Conservation (phyloP, 768 basidiomycete species). For the Collybiopsis confluens region DNA sequence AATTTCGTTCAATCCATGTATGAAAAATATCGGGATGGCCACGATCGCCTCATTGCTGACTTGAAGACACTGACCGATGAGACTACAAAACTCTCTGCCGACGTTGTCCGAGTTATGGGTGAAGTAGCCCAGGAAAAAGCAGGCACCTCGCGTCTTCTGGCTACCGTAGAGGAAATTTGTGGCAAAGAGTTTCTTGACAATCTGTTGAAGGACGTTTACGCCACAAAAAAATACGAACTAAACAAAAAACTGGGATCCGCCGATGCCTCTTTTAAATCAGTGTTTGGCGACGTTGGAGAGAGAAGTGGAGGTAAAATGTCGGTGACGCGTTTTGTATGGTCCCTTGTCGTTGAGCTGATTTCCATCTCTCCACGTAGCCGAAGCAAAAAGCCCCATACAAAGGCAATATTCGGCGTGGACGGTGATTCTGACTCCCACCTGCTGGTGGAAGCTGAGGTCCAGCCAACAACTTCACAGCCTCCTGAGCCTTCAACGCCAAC, state of each 20-base stretch:
- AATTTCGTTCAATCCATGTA: neutral
- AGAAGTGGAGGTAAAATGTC: neutral
- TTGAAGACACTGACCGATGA: neutral
- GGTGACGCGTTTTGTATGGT: neutral
- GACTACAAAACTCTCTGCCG: neutral
- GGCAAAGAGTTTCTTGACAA: slow-evolving; percentile 2
- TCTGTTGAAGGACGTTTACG: neutral
- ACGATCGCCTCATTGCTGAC: neutral
- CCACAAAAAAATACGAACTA: neutral
- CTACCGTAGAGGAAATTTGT: neutral
- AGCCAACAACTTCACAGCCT: neutral
- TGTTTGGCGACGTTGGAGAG: neutral
- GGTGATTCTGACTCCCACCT: neutral
- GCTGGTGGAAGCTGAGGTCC: no score
- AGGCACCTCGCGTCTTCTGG: neutral
- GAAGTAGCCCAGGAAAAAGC: neutral
- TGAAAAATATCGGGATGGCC: neutral
- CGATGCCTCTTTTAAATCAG: neutral
- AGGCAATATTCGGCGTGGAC: neutral
- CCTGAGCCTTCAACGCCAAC: neutral
- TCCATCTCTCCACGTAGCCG: neutral
- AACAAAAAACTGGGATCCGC: neutral
- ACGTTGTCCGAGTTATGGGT: neutral
- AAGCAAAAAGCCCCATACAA: neutral
- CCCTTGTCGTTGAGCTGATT: neutral